Conservation (phyloP, 1,284 basidiomycete genomes). For the Sanghuangporus sanghuang region DNA sequence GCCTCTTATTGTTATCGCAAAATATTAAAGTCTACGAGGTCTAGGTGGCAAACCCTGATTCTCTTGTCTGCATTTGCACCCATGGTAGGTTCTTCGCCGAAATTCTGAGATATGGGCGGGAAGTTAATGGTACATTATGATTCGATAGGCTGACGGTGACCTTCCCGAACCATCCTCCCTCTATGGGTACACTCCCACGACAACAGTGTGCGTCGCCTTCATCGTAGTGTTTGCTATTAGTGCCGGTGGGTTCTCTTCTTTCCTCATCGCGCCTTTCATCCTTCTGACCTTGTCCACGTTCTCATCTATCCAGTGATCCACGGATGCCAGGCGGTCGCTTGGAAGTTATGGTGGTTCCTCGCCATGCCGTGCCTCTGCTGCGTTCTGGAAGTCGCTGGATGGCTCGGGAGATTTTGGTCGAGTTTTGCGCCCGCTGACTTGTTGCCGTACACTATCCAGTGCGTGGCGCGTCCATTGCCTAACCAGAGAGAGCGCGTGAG, state of each 20-base stretch:
- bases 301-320: conserved; percentile 29
- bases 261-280: neutral
- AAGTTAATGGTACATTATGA: neutral
- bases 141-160: neutral
- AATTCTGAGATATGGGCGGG: neutral
- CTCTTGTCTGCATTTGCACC: neutral
- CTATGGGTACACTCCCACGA: conserved; percentile 30
- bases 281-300: neutral
- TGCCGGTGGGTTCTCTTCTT: conserved; percentile 3
- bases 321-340: conserved; percentile 28
- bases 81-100: neutral
- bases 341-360: conserved; percentile 35
- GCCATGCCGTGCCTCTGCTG: conserved; percentile 32
- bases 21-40: neutral
- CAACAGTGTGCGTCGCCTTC: conserved; percentile 27
- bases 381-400: conserved; percentile 35
- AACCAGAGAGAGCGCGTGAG: neutral
- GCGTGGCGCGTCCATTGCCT: conserved; percentile 17
- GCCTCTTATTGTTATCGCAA: neutral
- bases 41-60: neutral
- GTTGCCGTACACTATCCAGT: conserved; percentile 43
- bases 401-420: conserved; percentile 35
- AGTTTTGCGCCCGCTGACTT: conserved; percentile 24
- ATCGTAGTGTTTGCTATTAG: conserved; percentile 17
- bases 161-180: conserved; percentile 16